Evolutionary conservation across 2,329 filamentous ascomycete species (phyloP).

Genomic region (Colletotrichum tamarilloi): DNA sequence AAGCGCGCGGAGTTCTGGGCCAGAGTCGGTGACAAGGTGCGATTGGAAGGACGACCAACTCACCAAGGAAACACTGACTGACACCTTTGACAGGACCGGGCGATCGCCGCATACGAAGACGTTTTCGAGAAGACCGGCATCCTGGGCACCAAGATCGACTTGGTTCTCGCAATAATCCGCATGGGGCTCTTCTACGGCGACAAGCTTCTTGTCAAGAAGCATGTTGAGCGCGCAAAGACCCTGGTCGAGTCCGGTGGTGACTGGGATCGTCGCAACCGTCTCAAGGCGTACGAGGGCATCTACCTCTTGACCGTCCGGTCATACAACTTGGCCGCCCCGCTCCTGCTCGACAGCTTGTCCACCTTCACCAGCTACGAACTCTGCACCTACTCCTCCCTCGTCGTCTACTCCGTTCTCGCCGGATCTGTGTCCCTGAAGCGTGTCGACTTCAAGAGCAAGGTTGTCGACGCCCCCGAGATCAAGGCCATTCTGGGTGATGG

Average conservation of each 20-base stretch:
- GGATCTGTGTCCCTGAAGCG: slow-evolving; percentile 95
- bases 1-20: slow-evolving; percentile 98
- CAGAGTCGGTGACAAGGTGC: slow-evolving; percentile 93
- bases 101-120: slow-evolving; percentile 90
- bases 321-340: slow-evolving; percentile 87
- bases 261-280: slow-evolving; percentile 97
- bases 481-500: slow-evolving; percentile 93
- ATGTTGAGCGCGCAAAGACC: slow-evolving; percentile 87
- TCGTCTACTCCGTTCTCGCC: slow-evolving; percentile 94
- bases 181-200: slow-evolving; percentile 97
- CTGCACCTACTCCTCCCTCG: slow-evolving; percentile 94
- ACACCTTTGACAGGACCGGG: slow-evolving; percentile 78
- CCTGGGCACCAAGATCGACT: slow-evolving; percentile 95
- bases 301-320: slow-evolving; percentile 93
- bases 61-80: slow-evolving; percentile 33
- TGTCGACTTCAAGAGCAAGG: slow-evolving; percentile 98
- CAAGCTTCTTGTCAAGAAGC: slow-evolving; percentile 91
- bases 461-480: slow-evolving; percentile 98
- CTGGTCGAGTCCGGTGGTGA: slow-evolving; percentile 96
- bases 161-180: slow-evolving; percentile 95
- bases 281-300: slow-evolving; percentile 98
- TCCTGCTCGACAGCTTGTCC: slow-evolving; percentile 95
- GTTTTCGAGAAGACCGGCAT: slow-evolving; percentile 98
- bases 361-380: slow-evolving; percentile 99
- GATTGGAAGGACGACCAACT: slow-evolving; percentile 24